These are phyloP conservation scores for Penicillium ochrochloron DNA, from an alignment of 495 filamentous ascomycete genomes.

Conservation along the genomic window DNA sequence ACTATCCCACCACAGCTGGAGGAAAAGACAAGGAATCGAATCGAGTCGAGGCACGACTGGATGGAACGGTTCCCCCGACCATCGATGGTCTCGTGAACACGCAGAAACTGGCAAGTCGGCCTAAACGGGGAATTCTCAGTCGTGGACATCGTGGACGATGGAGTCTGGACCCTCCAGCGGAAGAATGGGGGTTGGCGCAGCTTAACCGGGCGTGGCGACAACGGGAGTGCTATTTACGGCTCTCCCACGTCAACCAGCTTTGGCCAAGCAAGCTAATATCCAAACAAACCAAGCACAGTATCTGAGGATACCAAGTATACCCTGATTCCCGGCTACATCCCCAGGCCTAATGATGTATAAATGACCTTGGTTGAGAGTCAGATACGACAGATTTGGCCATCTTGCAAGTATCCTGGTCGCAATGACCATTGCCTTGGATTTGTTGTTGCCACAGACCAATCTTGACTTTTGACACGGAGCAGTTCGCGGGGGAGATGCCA, in stretches of 20 bases:
- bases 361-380: neutral
- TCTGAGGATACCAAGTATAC: neutral
- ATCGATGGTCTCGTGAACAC: conserved; percentile 31
- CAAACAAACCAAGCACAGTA: too few relatives aligned
- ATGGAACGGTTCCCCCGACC: conserved; percentile 3
- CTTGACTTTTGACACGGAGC: neutral
- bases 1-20: neutral
- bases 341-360: neutral
- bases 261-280: neutral
- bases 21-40: neutral
- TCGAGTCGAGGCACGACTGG: neutral
- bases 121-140: conserved; percentile 13
- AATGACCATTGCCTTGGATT: neutral
- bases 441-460: neutral
- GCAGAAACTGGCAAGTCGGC: conserved; percentile 16
- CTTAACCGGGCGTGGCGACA: conserved; percentile 21
- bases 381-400: neutral
- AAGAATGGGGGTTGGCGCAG: conserved; percentile 17
- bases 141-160: conserved; percentile 10
- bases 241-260: neutral
- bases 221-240: neutral
- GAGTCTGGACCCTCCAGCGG: conserved; percentile 17
- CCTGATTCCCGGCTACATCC: neutral
- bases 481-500: conserved; percentile 7
- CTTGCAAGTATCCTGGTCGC: neutral